phyloP scores from a whole-genome alignment of 768 basidiomycete species.

The Pulveroboletus sp. region DNA sequence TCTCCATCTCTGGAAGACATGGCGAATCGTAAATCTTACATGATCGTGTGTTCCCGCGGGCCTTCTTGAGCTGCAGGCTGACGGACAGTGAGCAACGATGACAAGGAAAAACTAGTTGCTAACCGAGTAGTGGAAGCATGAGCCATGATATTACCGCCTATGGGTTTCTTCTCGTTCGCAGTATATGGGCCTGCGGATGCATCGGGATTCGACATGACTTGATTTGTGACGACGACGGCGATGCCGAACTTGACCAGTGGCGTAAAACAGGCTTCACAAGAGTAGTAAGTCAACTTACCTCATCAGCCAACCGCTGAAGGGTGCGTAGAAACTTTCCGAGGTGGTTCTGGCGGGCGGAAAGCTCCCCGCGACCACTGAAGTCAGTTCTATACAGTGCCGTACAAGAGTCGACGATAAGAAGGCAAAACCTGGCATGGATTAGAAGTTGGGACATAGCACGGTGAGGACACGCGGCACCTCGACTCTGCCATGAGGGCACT shows the following conservation, averaged over 20 bases:
- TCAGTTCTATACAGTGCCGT: constrained; percentile 95
- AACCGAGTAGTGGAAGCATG: constrained; percentile 97
- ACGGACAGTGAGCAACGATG: constrained; percentile 6
- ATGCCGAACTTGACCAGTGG: constrained; percentile 76
- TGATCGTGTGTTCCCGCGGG: constrained; percentile 84
- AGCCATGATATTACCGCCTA: constrained; percentile 98
- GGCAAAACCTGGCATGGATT: constrained; percentile 69
- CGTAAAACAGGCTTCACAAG: constrained; percentile 3
- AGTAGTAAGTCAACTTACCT: constrained; percentile 51
- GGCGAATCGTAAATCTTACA: constrained; percentile 99
- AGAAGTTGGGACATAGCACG: constrained; percentile 1
- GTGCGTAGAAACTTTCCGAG: constrained; percentile 94
- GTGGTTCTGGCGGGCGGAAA: constrained; percentile 93
- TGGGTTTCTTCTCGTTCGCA: constrained; percentile 94
- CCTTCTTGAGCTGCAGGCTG: constrained; percentile 90
- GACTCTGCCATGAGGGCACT: constrained; percentile 99
- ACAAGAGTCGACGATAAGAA: constrained; percentile 95
- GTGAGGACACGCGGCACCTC: constrained; percentile 52
- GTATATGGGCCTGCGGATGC: constrained; percentile 87
- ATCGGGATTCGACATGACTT: constrained; percentile 99
- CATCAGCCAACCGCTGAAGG: constrained; percentile 91
- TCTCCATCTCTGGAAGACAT: constrained; percentile 95
- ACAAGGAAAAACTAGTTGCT: constrained; percentile 10
- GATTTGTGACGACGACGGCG: constrained; percentile 96
- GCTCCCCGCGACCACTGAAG: constrained; percentile 91